Evolutionary conservation across 805 yeast species (phyloP).

Genomic region (Ogataea chonburiensis): DNA sequence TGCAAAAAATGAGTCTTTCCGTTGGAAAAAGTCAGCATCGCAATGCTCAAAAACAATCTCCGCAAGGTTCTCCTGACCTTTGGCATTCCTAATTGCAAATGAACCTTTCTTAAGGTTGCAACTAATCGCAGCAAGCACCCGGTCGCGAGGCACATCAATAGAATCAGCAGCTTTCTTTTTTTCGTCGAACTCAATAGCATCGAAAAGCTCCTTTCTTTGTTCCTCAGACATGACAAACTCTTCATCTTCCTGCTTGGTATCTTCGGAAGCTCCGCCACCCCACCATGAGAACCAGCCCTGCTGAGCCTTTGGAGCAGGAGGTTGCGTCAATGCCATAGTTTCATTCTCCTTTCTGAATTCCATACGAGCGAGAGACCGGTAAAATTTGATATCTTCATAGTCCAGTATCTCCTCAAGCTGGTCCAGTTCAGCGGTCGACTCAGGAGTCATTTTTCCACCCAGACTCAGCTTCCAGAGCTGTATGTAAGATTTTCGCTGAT

Average conservation of each 20-base stretch:
- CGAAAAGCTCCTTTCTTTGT: constrained; percentile 84
- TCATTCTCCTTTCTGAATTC: constrained; percentile 56
- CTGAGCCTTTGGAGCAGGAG: constrained; percentile 8
- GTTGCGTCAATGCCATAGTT: constrained; percentile 16
- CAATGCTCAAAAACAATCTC: constrained; percentile 84
- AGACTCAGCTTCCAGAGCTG: constrained; percentile 63
- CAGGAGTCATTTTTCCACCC: constrained; percentile 32
- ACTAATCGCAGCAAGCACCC: constrained; percentile 63
- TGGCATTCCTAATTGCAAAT: constrained; percentile 51
- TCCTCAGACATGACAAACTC: constrained; percentile 70
- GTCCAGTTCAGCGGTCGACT: constrained; percentile 41
- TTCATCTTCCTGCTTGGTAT: constrained; percentile 20
- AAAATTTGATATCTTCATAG: constrained; percentile 81
- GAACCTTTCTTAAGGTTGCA: constrained; percentile 78
- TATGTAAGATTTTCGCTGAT: constrained; percentile 67
- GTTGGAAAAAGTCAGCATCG: constrained; percentile 64
- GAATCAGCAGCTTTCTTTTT: constrained; percentile 47
- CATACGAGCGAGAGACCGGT: constrained; percentile 73
- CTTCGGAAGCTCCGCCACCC: constrained; percentile 42
- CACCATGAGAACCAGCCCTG: constrained; percentile 70
- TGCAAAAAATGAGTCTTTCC: constrained; percentile 74
- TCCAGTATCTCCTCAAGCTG: constrained; percentile 57
- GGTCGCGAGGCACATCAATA: constrained; percentile 68
- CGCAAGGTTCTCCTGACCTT: constrained; percentile 53
- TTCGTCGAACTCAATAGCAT: constrained; percentile 90